A percentile compares a stretch with the other conserved stretches of the same genome.
These are phyloP conservation scores for Wickerhamomyces bovis DNA, from an alignment of 805 yeast genomes.

Conservation along the genomic window DNA sequence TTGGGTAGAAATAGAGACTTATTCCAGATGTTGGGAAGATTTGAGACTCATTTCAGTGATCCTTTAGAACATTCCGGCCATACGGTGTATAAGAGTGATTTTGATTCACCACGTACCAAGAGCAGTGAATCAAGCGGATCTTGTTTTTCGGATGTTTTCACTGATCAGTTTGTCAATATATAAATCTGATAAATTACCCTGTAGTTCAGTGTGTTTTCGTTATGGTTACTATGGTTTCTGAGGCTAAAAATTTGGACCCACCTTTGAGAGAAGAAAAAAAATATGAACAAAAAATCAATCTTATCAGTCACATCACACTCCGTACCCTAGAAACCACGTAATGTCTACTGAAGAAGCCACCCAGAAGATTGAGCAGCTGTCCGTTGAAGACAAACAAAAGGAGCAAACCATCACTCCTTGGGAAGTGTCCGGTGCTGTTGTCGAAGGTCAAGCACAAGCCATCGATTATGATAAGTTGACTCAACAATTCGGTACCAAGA, in stretches of 20 bases:
- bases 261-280: background rate
- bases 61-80: background rate
- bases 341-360: slow-evolving; percentile 3
- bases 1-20: slow-evolving; percentile 9
- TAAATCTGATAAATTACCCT: too few species aligned
- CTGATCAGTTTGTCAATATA: background rate
- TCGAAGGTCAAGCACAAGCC: slow-evolving; percentile 84
- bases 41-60: slow-evolving; percentile 3
- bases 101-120: background rate
- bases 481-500: slow-evolving; percentile 78
- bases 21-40: slow-evolving; percentile 12
- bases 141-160: background rate
- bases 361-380: slow-evolving; percentile 2
- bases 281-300: background rate
- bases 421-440: slow-evolving; percentile 99
- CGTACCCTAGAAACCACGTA: background rate
- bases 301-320: background rate
- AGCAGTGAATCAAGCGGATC: background rate
- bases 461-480: slow-evolving; percentile 90
- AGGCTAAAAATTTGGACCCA: background rate
- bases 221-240: background rate
- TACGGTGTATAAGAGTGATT: background rate
- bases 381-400: background rate
- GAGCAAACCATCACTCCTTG: slow-evolving; percentile 70
- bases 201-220: background rate